A percentile compares a stretch with the other conserved stretches of the same genome.
Conservation (phyloP, 2,329 filamentous ascomycete genomes). For the Beauveria sp. region DNA sequence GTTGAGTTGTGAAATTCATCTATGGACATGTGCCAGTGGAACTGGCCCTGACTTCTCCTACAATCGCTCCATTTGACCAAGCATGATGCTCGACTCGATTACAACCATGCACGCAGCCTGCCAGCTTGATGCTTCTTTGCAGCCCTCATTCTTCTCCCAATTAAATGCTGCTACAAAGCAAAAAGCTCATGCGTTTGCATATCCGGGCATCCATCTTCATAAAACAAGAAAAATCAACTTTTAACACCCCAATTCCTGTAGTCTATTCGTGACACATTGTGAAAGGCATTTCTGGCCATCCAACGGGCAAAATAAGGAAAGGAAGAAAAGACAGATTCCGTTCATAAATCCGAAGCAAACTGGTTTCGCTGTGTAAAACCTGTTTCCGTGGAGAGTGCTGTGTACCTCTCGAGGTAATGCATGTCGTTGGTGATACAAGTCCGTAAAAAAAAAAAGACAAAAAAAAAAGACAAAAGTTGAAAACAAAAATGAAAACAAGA, state of each 20-base stretch:
- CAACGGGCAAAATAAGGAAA: conserved; percentile 1
- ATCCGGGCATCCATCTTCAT: neutral
- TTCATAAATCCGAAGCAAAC: conserved; percentile 6
- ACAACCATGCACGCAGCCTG: neutral
- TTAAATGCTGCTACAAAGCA: neutral
- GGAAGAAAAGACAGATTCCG: neutral
- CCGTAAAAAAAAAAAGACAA: neutral
- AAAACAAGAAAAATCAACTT: neutral
- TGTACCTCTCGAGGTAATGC: conserved; percentile 8
- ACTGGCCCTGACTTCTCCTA: neutral
- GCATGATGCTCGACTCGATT: neutral
- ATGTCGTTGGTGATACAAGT: conserved; percentile 4
- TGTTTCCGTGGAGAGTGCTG: conserved; percentile 7
- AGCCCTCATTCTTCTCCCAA: neutral
- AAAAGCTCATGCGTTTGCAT: neutral
- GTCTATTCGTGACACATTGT: conserved; percentile 9
- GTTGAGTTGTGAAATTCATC: neutral
- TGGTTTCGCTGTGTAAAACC: conserved; percentile 3
- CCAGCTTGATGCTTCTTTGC: neutral
- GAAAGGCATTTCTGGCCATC: conserved; percentile 1
- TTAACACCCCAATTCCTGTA: neutral
- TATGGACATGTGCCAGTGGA: neutral
- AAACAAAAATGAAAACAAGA: neutral
- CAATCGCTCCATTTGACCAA: neutral
- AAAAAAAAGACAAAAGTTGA: neutral